Evolutionary conservation across 805 yeast genomes (phyloP), one percentile per base, ranked within the genome.

Genomic region (Metschnikowia rubicola): DNA sequence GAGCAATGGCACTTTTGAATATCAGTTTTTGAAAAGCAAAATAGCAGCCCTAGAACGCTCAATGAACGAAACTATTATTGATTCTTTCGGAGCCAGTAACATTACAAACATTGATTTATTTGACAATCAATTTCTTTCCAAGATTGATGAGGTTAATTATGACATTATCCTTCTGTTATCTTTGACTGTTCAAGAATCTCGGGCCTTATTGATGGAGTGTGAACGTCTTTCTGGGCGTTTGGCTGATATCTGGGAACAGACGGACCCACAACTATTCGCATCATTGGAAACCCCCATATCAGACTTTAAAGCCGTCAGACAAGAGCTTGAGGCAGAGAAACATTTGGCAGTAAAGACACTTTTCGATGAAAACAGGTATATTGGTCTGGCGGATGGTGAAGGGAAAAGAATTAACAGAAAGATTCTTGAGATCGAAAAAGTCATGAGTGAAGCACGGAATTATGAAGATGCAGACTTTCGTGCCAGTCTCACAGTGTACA

Each of bases 161-260:
- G 44, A 45, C 6, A 29, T 39, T 3, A 35, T 36, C 32, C 41
- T 45, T 36, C 48, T 45, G 48, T 39, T 45, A 26, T 40, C 44
- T 2, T 37, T 45, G 10, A 17, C 38, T 10, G 30, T 13, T 7
- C 11, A 10, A 6, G 48, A 45, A 10, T 15, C 19, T 10, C 28
- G 15, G 9, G 11, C 9, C 2, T 36, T 35, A 26, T n/a, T 44
- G 21, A 26, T 26, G 30, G 13, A 4, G 6, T 39, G 43, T 28
- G 15, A 44, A 10, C 10, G 21, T 9, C 26, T 44, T n/a, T 44
- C 43, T 12, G 13, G 15, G 3, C 30, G 12, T 11, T 39, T 44
- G 37, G 40, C 40, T 3, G 39, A 6, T 1, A 31, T 34, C 6
- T 44, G 47, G 47, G 30, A 30, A n/a, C 33, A 13, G 13, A 17